Conservation (phyloP, 2,329 filamentous ascomycete genomes). For the Sporothrix humicola region DNA sequence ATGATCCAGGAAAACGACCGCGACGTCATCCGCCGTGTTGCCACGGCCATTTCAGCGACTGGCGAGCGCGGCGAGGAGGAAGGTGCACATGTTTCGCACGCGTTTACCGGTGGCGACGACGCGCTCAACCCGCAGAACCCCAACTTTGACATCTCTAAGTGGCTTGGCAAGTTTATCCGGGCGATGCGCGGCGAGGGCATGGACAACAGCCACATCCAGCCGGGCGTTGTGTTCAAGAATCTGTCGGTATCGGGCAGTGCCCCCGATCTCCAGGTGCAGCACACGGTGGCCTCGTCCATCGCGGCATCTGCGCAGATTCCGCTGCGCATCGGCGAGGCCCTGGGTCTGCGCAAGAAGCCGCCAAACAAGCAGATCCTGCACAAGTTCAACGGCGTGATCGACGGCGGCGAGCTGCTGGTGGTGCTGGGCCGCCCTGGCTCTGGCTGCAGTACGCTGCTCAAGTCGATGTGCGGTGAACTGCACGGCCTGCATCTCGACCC, state of each 20-base stretch:
- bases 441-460: constrained; percentile 63
- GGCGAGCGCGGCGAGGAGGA: constrained; percentile 48
- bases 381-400: constrained; percentile 54
- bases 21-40: constrained; percentile 34
- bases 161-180: constrained; percentile 64
- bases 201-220: constrained; percentile 60
- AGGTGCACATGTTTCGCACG: constrained; percentile 47
- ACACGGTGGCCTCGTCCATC: constrained; percentile 66
- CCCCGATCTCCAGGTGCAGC: constrained; percentile 71
- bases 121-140: constrained; percentile 54
- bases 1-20: constrained; percentile 34
- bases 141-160: constrained; percentile 57
- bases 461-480: constrained; percentile 72
- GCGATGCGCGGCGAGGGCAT: constrained; percentile 58
- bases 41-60: constrained; percentile 54
- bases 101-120: constrained; percentile 47
- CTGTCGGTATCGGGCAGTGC: constrained; percentile 72
- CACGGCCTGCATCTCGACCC: constrained; percentile 50
- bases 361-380: constrained; percentile 64
- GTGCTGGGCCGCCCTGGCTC: constrained; percentile 63
- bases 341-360: constrained; percentile 63
- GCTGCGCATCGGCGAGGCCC: constrained; percentile 52
- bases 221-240: constrained; percentile 69
- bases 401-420: constrained; percentile 61
- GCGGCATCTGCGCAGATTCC: constrained; percentile 56